phyloP scores from a whole-genome alignment of 176 grass and related monocot species.

The Avena insularis region DNA sequence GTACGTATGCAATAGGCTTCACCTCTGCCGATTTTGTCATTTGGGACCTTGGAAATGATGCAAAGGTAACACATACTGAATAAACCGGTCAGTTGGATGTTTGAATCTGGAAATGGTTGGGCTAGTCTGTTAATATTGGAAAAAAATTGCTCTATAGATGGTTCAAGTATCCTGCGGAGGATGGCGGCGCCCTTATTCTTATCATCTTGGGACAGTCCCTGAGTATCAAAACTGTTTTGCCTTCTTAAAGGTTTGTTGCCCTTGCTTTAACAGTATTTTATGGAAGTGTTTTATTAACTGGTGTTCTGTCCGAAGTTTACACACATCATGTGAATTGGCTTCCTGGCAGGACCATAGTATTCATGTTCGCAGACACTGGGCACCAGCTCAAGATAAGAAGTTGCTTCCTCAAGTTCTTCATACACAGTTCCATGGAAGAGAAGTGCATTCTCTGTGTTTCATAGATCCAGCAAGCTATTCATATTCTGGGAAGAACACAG shows the following conservation, averaged over 20 bases:
- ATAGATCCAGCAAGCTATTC: constrained; percentile 58
- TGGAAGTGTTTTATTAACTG: background rate
- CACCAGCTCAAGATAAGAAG: constrained; percentile 59
- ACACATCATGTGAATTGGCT: constrained; percentile 7
- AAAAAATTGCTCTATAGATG: constrained; percentile 44
- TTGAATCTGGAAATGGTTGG: background rate
- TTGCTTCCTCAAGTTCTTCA: constrained; percentile 74
- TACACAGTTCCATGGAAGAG: constrained; percentile 94
- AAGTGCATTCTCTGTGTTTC: constrained; percentile 88
- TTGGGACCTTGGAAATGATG: constrained; percentile 92
- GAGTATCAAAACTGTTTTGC: constrained; percentile 88
- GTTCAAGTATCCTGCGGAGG: constrained; percentile 86
- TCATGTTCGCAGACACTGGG: constrained; percentile 80
- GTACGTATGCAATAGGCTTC: constrained; percentile 83
- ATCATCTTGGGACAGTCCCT: constrained; percentile 76
- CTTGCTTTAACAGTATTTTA: constrained; percentile 20
- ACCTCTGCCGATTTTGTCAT: constrained; percentile 95
- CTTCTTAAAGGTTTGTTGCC: constrained; percentile 77
- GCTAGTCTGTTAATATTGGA: constrained; percentile 36
- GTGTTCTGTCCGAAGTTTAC: background rate
- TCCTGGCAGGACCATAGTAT: constrained; percentile 75
- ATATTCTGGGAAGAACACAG: constrained; percentile 35
- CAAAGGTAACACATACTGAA: constrained; percentile 57
- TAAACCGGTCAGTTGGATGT: background rate
- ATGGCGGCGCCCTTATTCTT: constrained; percentile 91